These are phyloP conservation scores for Erodium moschatum DNA, from an alignment of 441 rosid species.

Conservation along the genomic window DNA sequence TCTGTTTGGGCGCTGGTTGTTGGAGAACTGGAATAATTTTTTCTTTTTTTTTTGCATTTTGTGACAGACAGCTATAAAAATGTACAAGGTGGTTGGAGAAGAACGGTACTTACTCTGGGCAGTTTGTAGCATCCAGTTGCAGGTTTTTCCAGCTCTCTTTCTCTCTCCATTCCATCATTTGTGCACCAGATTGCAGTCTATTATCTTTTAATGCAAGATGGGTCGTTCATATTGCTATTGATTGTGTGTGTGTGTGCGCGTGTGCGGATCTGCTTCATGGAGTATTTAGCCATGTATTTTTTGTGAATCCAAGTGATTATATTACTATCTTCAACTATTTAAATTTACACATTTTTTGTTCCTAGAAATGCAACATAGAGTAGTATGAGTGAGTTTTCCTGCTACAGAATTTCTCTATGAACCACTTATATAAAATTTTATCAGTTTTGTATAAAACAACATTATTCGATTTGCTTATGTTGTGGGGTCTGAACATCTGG, in stretches of 20 bases:
- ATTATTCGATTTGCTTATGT: conserved; percentile 16
- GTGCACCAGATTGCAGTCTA: not conserved
- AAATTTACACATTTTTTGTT: not conserved
- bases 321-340: not conserved
- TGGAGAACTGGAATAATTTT: conserved; percentile 12
- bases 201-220: not conserved
- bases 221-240: not conserved
- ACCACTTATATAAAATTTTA: not conserved
- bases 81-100: conserved; percentile 91
- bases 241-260: not conserved
- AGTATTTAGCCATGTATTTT: not conserved
- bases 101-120: conserved; percentile 98
- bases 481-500: conserved; percentile 18
- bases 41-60: conserved; percentile 22
- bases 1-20: conserved; percentile 10
- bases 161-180: not conserved
- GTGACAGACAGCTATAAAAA: conserved; percentile 90
- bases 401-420: not conserved
- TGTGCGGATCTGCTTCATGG: not conserved
- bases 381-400: conserved; percentile 1
- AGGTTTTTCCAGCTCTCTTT: conserved; percentile 39
- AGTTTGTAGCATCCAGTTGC: conserved; percentile 97
- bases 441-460: conserved; percentile 1
- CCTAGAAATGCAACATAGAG: not conserved
- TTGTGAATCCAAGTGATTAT: not conserved